phyloP scores from a whole-genome alignment of 1,284 basidiomycete species.

The Cystobasidium pallidum region DNA sequence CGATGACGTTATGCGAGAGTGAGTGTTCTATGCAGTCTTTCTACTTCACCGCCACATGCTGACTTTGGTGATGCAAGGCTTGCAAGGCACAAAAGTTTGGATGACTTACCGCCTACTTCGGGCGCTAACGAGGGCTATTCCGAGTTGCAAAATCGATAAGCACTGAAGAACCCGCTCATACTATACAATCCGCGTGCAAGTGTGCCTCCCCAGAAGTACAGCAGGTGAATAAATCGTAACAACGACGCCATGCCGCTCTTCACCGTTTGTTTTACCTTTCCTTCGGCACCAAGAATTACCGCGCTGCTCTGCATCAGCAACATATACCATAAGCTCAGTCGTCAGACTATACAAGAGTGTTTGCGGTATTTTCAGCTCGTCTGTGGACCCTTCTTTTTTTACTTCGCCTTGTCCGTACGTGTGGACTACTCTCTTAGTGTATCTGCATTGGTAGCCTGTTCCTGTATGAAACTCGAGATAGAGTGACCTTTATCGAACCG shows the following conservation, averaged over 20 bases:
- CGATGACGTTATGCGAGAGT: conserved; percentile 56
- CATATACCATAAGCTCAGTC: background rate
- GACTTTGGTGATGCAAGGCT: conserved; percentile 7
- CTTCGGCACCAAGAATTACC: background rate
- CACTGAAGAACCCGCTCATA: background rate
- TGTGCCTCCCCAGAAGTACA: too few relatives aligned
- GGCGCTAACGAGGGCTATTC: conserved; percentile 20
- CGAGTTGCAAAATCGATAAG: conserved; percentile 31
- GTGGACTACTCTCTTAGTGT: background rate
- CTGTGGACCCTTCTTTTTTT: background rate
- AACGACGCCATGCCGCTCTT: background rate
- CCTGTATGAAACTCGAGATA: background rate
- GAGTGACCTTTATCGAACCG: too few relatives aligned
- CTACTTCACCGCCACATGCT: background rate
- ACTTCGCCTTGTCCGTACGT: background rate
- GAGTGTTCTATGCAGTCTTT: background rate
- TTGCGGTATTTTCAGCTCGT: background rate
- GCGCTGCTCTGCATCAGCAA: conserved; percentile 9
- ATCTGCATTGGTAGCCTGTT: background rate
- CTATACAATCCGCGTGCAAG: too few relatives aligned
- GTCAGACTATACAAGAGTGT: background rate
- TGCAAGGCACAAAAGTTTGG: conserved; percentile 36
- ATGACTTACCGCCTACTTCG: conserved; percentile 39
- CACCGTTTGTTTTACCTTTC: background rate
- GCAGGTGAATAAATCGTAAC: background rate